Conservation (phyloP, 1,139 yeast genomes). For the Petasospora rhodanensis region DNA sequence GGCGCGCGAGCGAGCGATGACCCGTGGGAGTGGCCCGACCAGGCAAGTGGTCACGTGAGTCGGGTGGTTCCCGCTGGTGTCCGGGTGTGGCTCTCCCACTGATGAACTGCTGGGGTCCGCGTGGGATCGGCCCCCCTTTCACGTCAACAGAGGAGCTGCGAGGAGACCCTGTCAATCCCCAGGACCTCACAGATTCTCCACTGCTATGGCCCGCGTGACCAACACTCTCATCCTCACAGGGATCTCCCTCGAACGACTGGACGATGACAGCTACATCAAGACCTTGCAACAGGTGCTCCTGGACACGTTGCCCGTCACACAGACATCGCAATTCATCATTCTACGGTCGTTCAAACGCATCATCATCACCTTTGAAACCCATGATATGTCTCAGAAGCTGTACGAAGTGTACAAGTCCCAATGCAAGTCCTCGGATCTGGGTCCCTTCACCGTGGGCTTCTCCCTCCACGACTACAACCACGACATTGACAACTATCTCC, state of each 20-base stretch:
- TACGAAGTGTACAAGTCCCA: constrained; percentile 2
- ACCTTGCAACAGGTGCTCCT: constrained; percentile 18
- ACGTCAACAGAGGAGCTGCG: too few relatives aligned
- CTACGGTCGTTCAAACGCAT: constrained; percentile 19
- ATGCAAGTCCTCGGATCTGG: not conserved
- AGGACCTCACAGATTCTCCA: not conserved
- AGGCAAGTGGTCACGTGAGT: too few relatives aligned
- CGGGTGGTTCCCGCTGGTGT: too few relatives aligned
- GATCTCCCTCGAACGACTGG: constrained; percentile 9
- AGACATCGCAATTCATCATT: constrained; percentile 22
- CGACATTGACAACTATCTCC: constrained; percentile 23
- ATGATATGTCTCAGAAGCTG: constrained; percentile 3
- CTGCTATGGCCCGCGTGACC: constrained; percentile 10
- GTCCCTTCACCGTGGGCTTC: constrained; percentile 15
- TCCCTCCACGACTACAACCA: constrained; percentile 22
- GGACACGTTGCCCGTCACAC: constrained; percentile 8
- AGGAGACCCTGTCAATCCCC: not conserved
- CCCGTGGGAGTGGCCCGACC: not conserved
- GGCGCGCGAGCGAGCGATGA: constrained; percentile 1
- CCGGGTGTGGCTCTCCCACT: constrained; percentile 1
- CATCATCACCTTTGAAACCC: constrained; percentile 17
- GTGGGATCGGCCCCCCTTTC: too few relatives aligned
- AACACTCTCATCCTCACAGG: constrained; percentile 22
- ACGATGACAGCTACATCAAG: constrained; percentile 10
- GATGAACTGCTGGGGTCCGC: too few relatives aligned